Conservation (phyloP, 345 rosid species). For the Eucalyptus pauciflora region DNA sequence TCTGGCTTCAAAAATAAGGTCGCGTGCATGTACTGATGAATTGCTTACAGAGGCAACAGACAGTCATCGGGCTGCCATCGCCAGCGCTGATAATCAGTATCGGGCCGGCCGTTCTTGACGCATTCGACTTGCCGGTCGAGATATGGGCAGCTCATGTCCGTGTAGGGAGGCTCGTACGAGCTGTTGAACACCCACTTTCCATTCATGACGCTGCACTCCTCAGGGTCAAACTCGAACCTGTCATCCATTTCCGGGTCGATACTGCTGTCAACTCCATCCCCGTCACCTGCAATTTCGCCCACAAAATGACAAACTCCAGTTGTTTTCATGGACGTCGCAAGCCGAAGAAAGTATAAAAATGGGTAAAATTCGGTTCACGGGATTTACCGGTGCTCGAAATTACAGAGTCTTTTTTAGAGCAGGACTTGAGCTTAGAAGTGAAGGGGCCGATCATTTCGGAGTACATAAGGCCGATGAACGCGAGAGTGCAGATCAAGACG, state of each 20-base stretch:
- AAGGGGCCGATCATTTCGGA: slow-evolving; percentile 36
- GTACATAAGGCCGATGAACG: slow-evolving; percentile 53
- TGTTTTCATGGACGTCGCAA: neutral
- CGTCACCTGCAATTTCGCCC: slow-evolving; percentile 4
- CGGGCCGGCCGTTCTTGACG: slow-evolving; percentile 51
- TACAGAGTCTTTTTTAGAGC: slow-evolving; percentile 2
- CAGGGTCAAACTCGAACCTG: slow-evolving; percentile 77
- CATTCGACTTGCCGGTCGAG: slow-evolving; percentile 72
- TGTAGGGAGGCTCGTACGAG: slow-evolving; percentile 50
- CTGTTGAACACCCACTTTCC: slow-evolving; percentile 84
- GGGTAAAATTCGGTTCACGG: neutral
- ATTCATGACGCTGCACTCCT: slow-evolving; percentile 59
- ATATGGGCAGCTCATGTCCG: slow-evolving; percentile 76
- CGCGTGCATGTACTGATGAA: neutral
- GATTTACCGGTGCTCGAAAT: neutral
- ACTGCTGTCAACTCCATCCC: slow-evolving; percentile 7
- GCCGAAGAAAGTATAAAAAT: neutral
- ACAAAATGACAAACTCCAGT: neutral
- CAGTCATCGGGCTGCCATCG: slow-evolving; percentile 97
- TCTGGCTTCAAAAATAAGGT: neutral
- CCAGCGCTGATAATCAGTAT: slow-evolving; percentile 71
- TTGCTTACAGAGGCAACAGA: slow-evolving; percentile 49
- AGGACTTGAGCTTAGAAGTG: slow-evolving; percentile 36
- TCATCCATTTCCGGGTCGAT: slow-evolving; percentile 46
- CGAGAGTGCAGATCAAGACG: slow-evolving; percentile 31